Conservation (phyloP, 768 basidiomycete genomes). For the Tulasnella sp. region DNA sequence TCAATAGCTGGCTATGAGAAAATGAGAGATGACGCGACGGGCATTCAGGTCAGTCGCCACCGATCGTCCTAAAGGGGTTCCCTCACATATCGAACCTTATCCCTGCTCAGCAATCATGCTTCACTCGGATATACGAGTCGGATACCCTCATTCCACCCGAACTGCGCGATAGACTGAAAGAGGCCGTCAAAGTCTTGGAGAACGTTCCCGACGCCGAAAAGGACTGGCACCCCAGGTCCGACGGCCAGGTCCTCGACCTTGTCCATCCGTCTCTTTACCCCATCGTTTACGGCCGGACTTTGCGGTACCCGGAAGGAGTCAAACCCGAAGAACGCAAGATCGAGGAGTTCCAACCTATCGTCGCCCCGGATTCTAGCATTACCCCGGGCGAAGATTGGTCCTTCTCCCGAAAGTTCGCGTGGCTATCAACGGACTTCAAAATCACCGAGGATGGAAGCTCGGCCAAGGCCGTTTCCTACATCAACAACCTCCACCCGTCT, state of each 20-base stretch:
- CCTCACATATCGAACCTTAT: no score
- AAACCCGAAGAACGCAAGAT: neutral
- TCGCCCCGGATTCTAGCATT: neutral
- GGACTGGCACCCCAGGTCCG: conserved; percentile 50
- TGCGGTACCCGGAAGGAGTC: neutral
- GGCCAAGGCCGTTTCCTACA: neutral
- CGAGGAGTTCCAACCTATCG: neutral
- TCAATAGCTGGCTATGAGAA: neutral
- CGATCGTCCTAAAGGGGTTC: no score
- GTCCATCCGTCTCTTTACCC: conserved; percentile 46
- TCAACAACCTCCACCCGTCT: conserved; percentile 26
- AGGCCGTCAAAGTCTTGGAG: conserved; percentile 39
- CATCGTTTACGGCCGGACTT: conserved; percentile 41
- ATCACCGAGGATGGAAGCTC: neutral
- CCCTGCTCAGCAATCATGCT: conserved; percentile 29
- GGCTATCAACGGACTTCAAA: conserved; percentile 25
- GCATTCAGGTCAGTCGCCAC: neutral
- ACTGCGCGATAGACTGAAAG: conserved; percentile 35
- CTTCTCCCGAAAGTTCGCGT: conserved; percentile 14
- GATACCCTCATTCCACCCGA: conserved; percentile 39
- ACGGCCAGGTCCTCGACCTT: conserved; percentile 46
- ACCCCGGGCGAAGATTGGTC: neutral
- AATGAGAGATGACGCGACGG: conserved; percentile 15
- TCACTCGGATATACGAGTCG: conserved; percentile 36
- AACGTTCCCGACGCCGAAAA: conserved; percentile 46